Base-by-base conservation (phyloP, 345 rosid species). In the Arabis hirsuta region DNA sequence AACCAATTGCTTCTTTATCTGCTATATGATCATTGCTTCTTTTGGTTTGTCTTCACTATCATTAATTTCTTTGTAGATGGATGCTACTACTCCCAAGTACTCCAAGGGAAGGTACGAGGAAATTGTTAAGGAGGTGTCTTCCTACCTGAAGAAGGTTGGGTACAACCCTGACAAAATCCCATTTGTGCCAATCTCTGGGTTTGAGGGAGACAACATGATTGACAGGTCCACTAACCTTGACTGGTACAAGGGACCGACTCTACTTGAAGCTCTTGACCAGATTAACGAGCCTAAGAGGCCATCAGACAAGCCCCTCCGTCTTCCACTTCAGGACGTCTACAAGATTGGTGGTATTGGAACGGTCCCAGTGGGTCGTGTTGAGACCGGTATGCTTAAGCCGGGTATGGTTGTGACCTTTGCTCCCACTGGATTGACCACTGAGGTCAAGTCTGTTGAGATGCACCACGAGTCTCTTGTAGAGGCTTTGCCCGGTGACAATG, bases 361-460 rank as follows among this genome's bases (percentile, higher is more conserved):
- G 58, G 88, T 84, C 36, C 86, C 88, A 2, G 93, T 88, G 0
- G 92, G 92, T 12, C 88, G 92, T 70, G 88, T 90, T 48, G 93
- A 90, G 65, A 85, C 84, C 9, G 85, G 89, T 64, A 12, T 46
- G 46, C 2, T 76, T 26, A 90, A 90, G 87, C 93, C 90, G 0
- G 96, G 90, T 53, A 86, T 86, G 91, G 88, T 90, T 34, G 91
- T 87, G 4, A 86, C 96, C 7, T 90, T 87, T 13, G 91, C 82
- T 24, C 96, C 96, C 14, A 5, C 90, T 20, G 96, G 96, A 4
- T 55, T 90, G 77, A 86, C 91, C 6, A 88, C 96, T 78, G 94
- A 90, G 81, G 94, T 90, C 2, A 90, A 90, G 84, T 90, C 95
- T 0, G 96, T 90, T 47, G 96, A 90, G 92, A 90, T 90, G 96